phyloP scores from a whole-genome alignment of 305 asterid species.

The Rubia balearica region DNA sequence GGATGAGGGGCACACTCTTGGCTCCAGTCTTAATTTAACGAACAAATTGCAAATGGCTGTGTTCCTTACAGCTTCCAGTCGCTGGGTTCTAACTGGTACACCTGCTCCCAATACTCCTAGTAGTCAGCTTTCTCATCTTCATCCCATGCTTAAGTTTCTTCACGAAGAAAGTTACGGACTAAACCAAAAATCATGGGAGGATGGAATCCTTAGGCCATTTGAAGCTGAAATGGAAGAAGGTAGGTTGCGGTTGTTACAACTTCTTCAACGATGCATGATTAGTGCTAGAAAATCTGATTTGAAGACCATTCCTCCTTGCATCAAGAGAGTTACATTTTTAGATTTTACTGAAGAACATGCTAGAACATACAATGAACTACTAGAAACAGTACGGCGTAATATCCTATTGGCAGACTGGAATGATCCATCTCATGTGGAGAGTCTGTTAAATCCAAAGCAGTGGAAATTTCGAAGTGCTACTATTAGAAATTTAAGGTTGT shows the following conservation, averaged over 20 bases:
- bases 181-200: conserved; percentile 83
- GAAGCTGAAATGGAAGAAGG: conserved; percentile 98
- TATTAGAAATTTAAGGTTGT: conserved; percentile 76
- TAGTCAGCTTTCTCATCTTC: conserved; percentile 86
- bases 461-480: conserved; percentile 90
- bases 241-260: conserved; percentile 69
- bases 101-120: conserved; percentile 97
- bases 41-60: conserved; percentile 92
- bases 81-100: conserved; percentile 97
- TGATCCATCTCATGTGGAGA: conserved; percentile 96
- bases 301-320: conserved; percentile 88
- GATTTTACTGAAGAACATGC: conserved; percentile 82
- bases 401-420: conserved; percentile 97
- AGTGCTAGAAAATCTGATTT: conserved; percentile 87
- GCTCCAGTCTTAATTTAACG: conserved; percentile 82
- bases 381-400: conserved; percentile 86
- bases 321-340: conserved; percentile 59
- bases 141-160: conserved; percentile 85
- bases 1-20: conserved; percentile 99
- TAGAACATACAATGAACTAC: conserved; percentile 85
- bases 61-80: conserved; percentile 68
- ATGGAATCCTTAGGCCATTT: conserved; percentile 75
- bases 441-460: conserved; percentile 84
- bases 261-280: conserved; percentile 89
- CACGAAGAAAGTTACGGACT: conserved; percentile 84